Conservation (phyloP, 495 filamentous ascomycete species). For the Penicillium pancosmium region DNA sequence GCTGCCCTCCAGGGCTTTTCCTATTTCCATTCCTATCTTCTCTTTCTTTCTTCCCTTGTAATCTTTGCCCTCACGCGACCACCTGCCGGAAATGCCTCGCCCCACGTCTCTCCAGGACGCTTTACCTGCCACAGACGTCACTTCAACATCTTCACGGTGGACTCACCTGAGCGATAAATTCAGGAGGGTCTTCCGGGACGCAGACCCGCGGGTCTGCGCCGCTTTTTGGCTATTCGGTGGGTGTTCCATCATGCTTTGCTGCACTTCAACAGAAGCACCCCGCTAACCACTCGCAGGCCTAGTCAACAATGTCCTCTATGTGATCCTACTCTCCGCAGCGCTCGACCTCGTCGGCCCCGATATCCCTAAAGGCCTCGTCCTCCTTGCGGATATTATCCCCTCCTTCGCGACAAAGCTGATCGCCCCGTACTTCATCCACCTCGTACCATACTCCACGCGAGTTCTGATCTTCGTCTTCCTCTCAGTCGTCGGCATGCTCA, state of each 20-base stretch:
- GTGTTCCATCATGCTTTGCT: constrained; percentile 9
- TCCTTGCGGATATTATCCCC: constrained; percentile 89
- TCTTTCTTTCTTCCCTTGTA: constrained; percentile 1
- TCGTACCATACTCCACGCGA: constrained; percentile 75
- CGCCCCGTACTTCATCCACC: constrained; percentile 91
- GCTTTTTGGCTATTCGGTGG: constrained; percentile 95
- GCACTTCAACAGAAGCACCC: neutral
- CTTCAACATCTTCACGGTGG: constrained; percentile 60
- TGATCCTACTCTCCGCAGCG: constrained; percentile 94
- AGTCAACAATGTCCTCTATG: constrained; percentile 98
- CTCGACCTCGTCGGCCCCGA: constrained; percentile 87
- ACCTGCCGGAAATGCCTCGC: constrained; percentile 15
- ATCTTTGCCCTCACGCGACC: constrained; percentile 18
- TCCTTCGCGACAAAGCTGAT: constrained; percentile 85
- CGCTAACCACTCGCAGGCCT: constrained; percentile 64
- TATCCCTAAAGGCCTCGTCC: constrained; percentile 86
- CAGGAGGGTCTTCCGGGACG: constrained; percentile 61
- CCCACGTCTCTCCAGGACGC: constrained; percentile 21
- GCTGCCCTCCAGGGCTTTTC: neutral
- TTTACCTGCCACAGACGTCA: neutral
- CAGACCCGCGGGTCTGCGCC: constrained; percentile 70
- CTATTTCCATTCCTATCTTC: neutral
- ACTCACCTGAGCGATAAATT: constrained; percentile 67
- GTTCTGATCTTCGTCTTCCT: constrained; percentile 70
- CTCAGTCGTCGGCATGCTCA: constrained; percentile 81